These are phyloP conservation scores for Rubia yunnanensis DNA, from an alignment of 257 asterid genomes.

Conservation along the genomic window DNA sequence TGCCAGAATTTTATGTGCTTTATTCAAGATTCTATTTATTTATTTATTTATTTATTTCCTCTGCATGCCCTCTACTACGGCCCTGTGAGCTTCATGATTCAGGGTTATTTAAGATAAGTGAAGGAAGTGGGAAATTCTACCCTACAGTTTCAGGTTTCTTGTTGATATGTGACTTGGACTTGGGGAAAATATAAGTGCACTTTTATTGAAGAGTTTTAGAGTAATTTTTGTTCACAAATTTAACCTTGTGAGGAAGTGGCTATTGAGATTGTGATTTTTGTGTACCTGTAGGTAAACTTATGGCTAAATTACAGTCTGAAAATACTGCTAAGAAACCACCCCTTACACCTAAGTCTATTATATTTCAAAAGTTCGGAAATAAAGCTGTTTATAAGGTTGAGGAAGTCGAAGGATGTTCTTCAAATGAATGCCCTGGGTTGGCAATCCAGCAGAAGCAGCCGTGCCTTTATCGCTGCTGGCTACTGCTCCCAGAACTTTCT, in stretches of 20 bases:
- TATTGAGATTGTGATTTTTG: slow-evolving; percentile 4
- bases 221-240: neutral
- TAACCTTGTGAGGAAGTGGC: neutral
- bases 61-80: neutral
- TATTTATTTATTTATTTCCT: neutral
- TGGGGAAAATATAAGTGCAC: neutral
- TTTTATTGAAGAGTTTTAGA: neutral
- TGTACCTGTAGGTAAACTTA: slow-evolving; percentile 18
- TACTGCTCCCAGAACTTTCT: slow-evolving; percentile 64
- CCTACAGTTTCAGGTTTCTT: neutral
- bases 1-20: neutral
- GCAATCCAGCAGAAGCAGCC: slow-evolving; percentile 58
- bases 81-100: neutral
- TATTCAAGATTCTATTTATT: neutral
- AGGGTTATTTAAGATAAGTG: neutral
- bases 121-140: neutral
- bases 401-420: slow-evolving; percentile 51
- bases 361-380: slow-evolving; percentile 62
- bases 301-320: slow-evolving; percentile 32
- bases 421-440: slow-evolving; percentile 63
- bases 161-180: neutral
- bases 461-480: slow-evolving; percentile 59
- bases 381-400: slow-evolving; percentile 67
- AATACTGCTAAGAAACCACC: slow-evolving; percentile 39
- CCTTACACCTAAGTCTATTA: slow-evolving; percentile 75